phyloP scores from a whole-genome alignment of 192 early-diverging fungal genomes.

The Pilaira anomala region DNA sequence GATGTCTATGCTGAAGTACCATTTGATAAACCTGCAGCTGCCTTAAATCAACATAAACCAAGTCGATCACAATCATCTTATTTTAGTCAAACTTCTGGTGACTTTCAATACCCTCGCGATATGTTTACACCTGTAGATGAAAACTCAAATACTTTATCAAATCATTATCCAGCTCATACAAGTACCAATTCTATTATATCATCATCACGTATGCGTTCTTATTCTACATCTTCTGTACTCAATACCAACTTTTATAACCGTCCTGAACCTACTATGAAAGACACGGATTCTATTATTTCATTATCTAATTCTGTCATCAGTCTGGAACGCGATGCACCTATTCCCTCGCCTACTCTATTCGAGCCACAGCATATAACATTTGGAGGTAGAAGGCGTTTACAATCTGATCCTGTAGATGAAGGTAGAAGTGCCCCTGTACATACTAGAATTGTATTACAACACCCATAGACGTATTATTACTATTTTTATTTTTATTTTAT shows the following conservation, averaged over 20 bases:
- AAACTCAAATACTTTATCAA: too few relatives aligned
- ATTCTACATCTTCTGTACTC: too few relatives aligned
- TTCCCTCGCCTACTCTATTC: background rate
- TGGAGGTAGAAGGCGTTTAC: conserved; percentile 8
- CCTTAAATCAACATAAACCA: conserved; percentile 17
- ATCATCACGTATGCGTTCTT: too few relatives aligned
- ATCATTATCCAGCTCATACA: too few relatives aligned
- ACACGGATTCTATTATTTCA: background rate
- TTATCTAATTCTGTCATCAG: conserved; percentile 17
- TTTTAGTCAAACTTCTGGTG: conserved; percentile 6
- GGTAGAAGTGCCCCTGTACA: conserved; percentile 20
- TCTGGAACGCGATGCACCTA: conserved; percentile 11
- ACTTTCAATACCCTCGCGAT: background rate
- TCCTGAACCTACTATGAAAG: too few relatives aligned
- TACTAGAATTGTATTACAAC: background rate
- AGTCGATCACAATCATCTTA: conserved; percentile 29
- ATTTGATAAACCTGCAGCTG: background rate
- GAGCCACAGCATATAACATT: conserved; percentile 5
- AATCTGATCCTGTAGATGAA: conserved; percentile 5
- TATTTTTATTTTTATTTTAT: too few relatives aligned
- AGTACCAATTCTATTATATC: too few relatives aligned
- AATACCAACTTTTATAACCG: too few relatives aligned
- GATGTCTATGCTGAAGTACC: background rate
- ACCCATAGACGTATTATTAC: background rate
- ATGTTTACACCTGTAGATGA: too few relatives aligned